phyloP scores from a whole-genome alignment of 2,329 filamentous ascomycete species.

The Colletotrichum costaricense region DNA sequence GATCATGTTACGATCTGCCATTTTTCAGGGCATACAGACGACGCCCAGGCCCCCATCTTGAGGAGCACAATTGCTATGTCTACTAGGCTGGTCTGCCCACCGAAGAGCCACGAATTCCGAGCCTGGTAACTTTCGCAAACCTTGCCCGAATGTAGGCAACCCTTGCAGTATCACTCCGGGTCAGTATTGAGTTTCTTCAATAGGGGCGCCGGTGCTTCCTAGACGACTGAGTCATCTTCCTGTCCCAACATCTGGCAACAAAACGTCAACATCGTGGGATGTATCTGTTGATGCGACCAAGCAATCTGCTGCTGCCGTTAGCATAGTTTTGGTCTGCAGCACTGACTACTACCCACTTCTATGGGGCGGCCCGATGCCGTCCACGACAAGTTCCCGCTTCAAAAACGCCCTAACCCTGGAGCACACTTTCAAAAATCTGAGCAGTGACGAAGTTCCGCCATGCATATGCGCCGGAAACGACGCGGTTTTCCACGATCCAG shows the following conservation, averaged over 20 bases:
- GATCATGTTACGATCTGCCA: not conserved
- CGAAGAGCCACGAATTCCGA: not conserved
- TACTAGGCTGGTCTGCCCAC: too few relatives aligned
- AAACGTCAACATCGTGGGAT: not conserved
- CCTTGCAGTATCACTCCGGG: not conserved
- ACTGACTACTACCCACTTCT: not conserved
- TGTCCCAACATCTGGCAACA: not conserved
- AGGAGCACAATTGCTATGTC: not conserved
- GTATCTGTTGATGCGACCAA: not conserved
- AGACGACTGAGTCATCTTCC: not conserved
- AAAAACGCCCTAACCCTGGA: conserved; percentile 11
- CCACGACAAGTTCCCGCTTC: conserved; percentile 11
- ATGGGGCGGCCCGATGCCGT: not conserved
- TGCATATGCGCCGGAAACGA: conserved; percentile 11
- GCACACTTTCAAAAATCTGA: not conserved
- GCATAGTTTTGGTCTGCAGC: not conserved
- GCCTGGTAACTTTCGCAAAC: not conserved
- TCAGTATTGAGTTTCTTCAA: not conserved
- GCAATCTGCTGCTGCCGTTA: not conserved
- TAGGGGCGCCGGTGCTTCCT: not conserved
- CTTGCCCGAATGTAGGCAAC: not conserved
- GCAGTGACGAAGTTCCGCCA: not conserved
- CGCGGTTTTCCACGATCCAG: not conserved
- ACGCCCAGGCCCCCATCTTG: not conserved
- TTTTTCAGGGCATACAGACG: not conserved